Conservation (phyloP, 1,284 basidiomycete genomes). For the Amylostereum areolatum region DNA sequence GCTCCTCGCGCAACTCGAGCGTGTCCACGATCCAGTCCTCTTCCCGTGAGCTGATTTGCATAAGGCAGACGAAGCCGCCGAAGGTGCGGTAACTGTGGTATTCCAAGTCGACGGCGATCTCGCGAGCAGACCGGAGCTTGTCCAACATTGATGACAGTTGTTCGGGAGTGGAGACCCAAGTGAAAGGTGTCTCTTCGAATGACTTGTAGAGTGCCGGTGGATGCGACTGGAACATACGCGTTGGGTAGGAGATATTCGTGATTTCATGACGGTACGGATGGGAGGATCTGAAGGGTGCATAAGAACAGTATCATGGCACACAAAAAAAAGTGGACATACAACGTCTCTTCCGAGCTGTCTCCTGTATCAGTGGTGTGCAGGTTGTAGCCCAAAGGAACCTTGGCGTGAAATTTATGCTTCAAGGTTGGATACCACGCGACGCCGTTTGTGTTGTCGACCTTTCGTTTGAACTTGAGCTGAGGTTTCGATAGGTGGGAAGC, state of each 20-base stretch:
- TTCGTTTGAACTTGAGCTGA: conserved; percentile 63
- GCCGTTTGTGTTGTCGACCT: conserved; percentile 49
- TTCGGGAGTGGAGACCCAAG: conserved; percentile 62
- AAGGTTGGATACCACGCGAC: conserved; percentile 56
- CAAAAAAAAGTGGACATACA: conserved; percentile 20
- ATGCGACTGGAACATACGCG: conserved; percentile 54
- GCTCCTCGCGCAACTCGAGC: conserved; percentile 69
- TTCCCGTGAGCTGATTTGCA: conserved; percentile 86
- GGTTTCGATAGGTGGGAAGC: conserved; percentile 73
- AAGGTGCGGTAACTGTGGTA: conserved; percentile 87
- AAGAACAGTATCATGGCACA: not conserved
- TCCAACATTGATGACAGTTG: conserved; percentile 61
- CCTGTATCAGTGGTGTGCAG: conserved; percentile 36
- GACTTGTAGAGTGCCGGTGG: conserved; percentile 44
- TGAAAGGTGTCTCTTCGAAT: conserved; percentile 68
- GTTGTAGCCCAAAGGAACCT: conserved; percentile 67
- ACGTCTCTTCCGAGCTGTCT: conserved; percentile 23
- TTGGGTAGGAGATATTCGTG: conserved; percentile 64
- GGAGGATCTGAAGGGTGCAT: conserved; percentile 21
- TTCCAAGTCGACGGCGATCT: conserved; percentile 93
- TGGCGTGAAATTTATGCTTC: conserved; percentile 73
- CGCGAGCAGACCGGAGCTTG: conserved; percentile 57
- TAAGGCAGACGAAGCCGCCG: conserved; percentile 85
- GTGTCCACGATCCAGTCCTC: conserved; percentile 89
- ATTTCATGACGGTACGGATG: conserved; percentile 87